A percentile compares a stretch with the other conserved stretches of the same genome.
phyloP scores from a whole-genome alignment of 345 rosid genomes.

The Ceriops tagal region DNA sequence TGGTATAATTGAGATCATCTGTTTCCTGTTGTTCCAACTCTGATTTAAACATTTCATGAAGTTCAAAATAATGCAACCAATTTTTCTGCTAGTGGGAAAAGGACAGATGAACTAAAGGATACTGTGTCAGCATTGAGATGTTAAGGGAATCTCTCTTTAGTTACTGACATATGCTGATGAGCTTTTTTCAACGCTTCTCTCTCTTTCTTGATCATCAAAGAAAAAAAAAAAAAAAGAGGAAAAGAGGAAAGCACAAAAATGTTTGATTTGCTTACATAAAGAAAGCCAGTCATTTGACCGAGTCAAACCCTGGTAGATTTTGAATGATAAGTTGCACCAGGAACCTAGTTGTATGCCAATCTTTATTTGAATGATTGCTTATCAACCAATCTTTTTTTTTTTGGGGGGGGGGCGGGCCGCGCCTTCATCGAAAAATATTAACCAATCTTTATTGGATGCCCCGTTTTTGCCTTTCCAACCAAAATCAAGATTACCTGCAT shows the following conservation, averaged over 20 bases:
- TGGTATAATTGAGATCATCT: conserved; percentile 8
- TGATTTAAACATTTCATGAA: background rate
- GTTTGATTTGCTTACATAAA: background rate
- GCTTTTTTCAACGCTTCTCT: conserved; percentile 13
- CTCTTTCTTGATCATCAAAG: conserved; percentile 19
- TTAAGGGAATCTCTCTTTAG: conserved; percentile 20
- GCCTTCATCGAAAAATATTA: too few relatives aligned
- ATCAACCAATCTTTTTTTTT: too few relatives aligned
- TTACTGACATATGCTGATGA: conserved; percentile 17
- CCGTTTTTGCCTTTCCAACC: too few relatives aligned
- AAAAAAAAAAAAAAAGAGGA: too few relatives aligned
- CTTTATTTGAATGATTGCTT: background rate
- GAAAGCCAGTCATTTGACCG: background rate
- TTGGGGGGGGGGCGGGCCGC: too few relatives aligned
- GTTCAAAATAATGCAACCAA: background rate
- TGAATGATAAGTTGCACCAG: background rate
- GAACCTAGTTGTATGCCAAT: background rate
- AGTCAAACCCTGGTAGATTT: background rate
- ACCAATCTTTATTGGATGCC: too few relatives aligned
- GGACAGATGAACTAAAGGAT: conserved; percentile 22
- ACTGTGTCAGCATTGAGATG: conserved; percentile 4
- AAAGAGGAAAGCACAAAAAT: background rate
- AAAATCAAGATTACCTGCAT: background rate
- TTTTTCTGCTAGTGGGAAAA: conserved; percentile 16
- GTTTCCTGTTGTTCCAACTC: background rate